Evolutionary conservation across 2,329 filamentous ascomycete species (phyloP).

Genomic region (Cordyceps pruinosa): DNA sequence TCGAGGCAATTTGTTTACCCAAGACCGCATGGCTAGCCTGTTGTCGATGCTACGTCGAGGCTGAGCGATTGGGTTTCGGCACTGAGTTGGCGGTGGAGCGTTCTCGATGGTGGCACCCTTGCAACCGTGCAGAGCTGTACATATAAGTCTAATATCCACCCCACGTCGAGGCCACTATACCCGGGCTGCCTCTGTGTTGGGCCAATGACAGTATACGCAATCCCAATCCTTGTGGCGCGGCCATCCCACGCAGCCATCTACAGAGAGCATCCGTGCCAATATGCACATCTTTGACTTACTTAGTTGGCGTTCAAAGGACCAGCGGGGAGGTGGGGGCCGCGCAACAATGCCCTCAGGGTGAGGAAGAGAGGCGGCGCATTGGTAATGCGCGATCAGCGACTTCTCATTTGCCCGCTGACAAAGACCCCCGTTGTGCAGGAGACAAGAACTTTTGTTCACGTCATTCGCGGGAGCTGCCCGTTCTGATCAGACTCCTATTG

Average conservation of each 20-base stretch:
- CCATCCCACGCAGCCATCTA: not conserved
- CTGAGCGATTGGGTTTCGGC: not conserved
- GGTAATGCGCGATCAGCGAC: not conserved
- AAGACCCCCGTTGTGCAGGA: not conserved
- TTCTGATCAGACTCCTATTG: not conserved
- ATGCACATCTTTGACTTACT: not conserved
- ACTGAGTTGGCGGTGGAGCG: not conserved
- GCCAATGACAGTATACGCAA: not conserved
- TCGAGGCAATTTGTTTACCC: not conserved
- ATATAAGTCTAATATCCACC: not conserved
- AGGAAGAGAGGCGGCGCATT: not conserved
- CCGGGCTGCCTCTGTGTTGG: not conserved
- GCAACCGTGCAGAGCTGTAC: not conserved
- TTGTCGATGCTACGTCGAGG: not conserved
- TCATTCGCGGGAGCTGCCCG: not conserved
- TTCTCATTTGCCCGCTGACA: not conserved
- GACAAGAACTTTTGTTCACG: constrained; percentile 1
- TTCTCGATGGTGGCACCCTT: not conserved
- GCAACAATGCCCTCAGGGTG: not conserved
- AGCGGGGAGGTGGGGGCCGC: not conserved
- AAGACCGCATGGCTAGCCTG: not conserved
- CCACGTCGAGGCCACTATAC: not conserved
- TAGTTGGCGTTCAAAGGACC: not conserved
- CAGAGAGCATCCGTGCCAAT: not conserved
- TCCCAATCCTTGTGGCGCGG: not conserved